Conservation (phyloP, 2,329 filamentous ascomycete genomes). For the Fusarium nodosum region DNA sequence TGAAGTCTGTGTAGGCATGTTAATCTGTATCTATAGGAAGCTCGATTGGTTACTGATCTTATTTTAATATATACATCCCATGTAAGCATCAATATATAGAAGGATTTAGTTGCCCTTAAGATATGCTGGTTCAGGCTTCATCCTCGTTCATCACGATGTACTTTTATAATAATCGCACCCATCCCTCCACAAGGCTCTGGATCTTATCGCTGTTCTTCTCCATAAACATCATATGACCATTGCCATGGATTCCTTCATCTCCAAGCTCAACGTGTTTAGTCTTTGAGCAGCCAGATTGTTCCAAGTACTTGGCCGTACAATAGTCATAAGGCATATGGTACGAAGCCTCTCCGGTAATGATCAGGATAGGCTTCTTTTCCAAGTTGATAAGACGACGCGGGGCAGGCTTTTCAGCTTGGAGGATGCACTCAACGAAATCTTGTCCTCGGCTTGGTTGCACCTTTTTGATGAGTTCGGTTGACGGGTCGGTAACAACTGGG, state of each 20-base stretch:
- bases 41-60: too few species aligned
- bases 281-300: constrained; percentile 42
- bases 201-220: constrained; percentile 41
- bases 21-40: too few species aligned
- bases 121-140: too few species aligned
- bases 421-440: constrained; percentile 30
- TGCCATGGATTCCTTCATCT: constrained; percentile 38
- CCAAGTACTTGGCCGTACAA: constrained; percentile 34
- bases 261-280: constrained; percentile 40
- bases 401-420: constrained; percentile 27
- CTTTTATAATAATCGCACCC: neutral
- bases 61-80: too few species aligned
- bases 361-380: constrained; percentile 48
- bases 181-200: constrained; percentile 7
- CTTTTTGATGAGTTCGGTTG: constrained; percentile 33
- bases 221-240: constrained; percentile 47
- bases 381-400: constrained; percentile 53
- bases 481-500: constrained; percentile 52
- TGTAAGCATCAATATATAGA: too few species aligned
- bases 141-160: too few species aligned
- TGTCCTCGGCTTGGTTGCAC: constrained; percentile 12
- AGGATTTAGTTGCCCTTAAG: too few species aligned
- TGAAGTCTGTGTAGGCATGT: too few species aligned
- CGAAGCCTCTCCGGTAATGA: constrained; percentile 38
- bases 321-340: constrained; percentile 46